Conservation (phyloP, 495 filamentous ascomycete species). For the Pseudomonodictys pantanalensis region DNA sequence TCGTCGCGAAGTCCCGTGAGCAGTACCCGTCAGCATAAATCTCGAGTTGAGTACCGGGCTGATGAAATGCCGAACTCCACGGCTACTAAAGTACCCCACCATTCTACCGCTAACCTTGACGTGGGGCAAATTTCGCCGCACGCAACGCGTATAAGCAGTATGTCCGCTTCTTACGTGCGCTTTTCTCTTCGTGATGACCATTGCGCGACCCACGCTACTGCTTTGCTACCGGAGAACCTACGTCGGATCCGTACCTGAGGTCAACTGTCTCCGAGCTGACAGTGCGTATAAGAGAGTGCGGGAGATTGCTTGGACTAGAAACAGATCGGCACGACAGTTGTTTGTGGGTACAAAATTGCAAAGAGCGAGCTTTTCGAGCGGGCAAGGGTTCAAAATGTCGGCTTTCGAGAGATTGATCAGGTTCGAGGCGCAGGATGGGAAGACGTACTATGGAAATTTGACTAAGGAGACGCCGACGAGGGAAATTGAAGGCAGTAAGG, state of each 20-base stretch:
- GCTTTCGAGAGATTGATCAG: constrained; percentile 28
- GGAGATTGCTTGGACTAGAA: no score
- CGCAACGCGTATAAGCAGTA: not conserved
- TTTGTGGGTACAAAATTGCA: no score
- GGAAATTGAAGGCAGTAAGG: constrained; percentile 22
- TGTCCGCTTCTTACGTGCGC: not conserved
- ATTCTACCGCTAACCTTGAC: constrained; percentile 12
- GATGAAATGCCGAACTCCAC: constrained; percentile 21
- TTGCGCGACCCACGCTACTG: constrained; percentile 4
- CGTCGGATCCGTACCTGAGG: no score
- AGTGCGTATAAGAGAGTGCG: no score
- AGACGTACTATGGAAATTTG: constrained; percentile 21
- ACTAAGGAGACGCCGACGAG: constrained; percentile 15
- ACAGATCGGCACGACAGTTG: no score
- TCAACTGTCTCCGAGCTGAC: no score
- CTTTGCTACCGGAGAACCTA: no score
- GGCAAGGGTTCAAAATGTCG: not conserved
- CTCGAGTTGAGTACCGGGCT: not conserved
- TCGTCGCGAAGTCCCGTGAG: constrained; percentile 25
- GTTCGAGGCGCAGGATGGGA: constrained; percentile 22
- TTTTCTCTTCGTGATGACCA: not conserved
- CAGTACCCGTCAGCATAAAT: not conserved
- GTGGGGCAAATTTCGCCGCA: constrained; percentile 18
- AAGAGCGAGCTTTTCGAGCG: not conserved
- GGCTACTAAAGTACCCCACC: no score